Evolutionary conservation across 2,329 filamentous ascomycete genomes (phyloP).

Genomic region (Aureobasidium sp.): DNA sequence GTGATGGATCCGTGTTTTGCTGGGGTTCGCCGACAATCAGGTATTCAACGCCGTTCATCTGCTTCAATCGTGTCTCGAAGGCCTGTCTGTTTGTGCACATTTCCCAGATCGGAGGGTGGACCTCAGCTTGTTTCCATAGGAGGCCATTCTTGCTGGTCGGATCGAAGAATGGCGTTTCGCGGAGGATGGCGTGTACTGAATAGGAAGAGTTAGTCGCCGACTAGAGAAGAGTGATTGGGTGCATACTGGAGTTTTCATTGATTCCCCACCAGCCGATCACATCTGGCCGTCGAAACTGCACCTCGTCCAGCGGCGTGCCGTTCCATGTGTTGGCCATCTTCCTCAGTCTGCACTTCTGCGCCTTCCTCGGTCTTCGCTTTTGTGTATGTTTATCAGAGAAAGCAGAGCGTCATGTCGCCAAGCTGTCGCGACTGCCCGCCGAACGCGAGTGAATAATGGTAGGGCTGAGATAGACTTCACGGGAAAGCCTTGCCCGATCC

Average conservation of each 20-base stretch:
- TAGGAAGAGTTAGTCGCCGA: neutral
- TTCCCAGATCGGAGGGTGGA: slow-evolving; percentile 40
- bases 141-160: slow-evolving; percentile 51
- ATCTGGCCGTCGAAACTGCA: slow-evolving; percentile 13
- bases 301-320: slow-evolving; percentile 13
- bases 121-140: slow-evolving; percentile 42
- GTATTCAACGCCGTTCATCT: slow-evolving; percentile 51
- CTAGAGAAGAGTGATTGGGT: neutral
- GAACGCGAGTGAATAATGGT: neutral
- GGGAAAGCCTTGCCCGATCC: slow-evolving; percentile 6
- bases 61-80: slow-evolving; percentile 46
- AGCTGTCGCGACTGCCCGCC: neutral
- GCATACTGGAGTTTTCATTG: slow-evolving; percentile 12
- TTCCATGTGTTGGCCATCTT: slow-evolving; percentile 2
- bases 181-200: slow-evolving; percentile 50
- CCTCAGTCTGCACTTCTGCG: neutral
- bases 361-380: neutral
- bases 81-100: slow-evolving; percentile 45
- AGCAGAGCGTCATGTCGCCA: neutral
- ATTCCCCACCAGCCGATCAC: slow-evolving; percentile 14
- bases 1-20: slow-evolving; percentile 27
- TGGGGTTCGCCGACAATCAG: slow-evolving; percentile 51
- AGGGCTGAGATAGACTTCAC: slow-evolving; percentile 1
- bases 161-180: slow-evolving; percentile 54
- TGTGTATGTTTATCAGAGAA: neutral